A percentile compares a stretch with the other conserved stretches of the same genome.
phyloP scores from a whole-genome alignment of 148 eudicot genomes.

The Chenopodium berlandieri region DNA sequence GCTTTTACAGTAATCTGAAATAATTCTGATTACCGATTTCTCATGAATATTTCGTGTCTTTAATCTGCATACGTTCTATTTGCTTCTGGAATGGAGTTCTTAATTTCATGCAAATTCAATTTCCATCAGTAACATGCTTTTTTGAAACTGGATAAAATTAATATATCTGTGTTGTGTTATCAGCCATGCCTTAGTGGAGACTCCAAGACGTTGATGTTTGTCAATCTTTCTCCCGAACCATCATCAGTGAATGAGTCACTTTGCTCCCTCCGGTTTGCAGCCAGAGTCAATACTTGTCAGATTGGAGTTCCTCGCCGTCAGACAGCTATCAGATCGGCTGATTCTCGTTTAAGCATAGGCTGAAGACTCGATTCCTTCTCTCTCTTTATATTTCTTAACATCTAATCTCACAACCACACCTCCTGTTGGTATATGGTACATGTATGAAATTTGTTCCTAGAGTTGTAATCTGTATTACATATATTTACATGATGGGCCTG shows the following conservation, averaged over 20 bases:
- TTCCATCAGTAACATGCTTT: background rate
- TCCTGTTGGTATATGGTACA: slow-evolving; percentile 18
- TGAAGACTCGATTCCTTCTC: slow-evolving; percentile 17
- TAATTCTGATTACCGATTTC: background rate
- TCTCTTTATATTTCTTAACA: background rate
- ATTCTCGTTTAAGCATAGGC: slow-evolving; percentile 64
- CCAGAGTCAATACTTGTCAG: slow-evolving; percentile 73
- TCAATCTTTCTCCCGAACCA: slow-evolving; percentile 69
- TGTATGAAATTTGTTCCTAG: slow-evolving; percentile 22
- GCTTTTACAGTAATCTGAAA: no score
- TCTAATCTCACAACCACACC: slow-evolving; percentile 21
- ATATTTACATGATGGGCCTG: slow-evolving; percentile 7
- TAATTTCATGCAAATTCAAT: background rate
- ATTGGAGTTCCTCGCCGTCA: slow-evolving; percentile 78
- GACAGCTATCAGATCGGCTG: slow-evolving; percentile 44
- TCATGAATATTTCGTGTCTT: background rate
- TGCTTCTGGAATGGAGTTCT: background rate
- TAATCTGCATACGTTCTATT: background rate
- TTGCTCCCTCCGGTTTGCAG: slow-evolving; percentile 69
- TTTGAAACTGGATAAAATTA: background rate
- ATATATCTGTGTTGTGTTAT: slow-evolving; percentile 1
- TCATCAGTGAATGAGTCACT: slow-evolving; percentile 60
- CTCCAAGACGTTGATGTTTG: slow-evolving; percentile 78
- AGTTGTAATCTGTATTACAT: slow-evolving; percentile 19
- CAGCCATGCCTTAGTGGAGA: slow-evolving; percentile 85